These are phyloP conservation scores for Spencermartinsiella ligniputridi DNA, from an alignment of 1,139 yeast species.

Conservation along the genomic window DNA sequence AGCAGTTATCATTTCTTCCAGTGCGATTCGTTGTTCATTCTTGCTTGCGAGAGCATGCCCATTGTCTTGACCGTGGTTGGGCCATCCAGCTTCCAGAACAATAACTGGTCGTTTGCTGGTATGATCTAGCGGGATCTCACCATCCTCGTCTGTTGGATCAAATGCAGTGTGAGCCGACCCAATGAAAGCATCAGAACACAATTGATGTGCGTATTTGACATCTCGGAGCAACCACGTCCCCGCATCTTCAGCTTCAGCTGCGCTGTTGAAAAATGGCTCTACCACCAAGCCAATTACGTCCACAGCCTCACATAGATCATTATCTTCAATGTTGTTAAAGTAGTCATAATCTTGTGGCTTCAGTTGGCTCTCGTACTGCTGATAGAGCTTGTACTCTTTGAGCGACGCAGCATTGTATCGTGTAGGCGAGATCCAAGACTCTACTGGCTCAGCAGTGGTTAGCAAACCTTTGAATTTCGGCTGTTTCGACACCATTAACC, in stretches of 20 bases:
- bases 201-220: constrained; percentile 25
- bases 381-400: constrained; percentile 19
- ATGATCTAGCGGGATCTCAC: neutral
- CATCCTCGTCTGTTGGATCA: constrained; percentile 2
- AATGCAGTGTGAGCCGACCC: constrained; percentile 20
- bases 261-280: constrained; percentile 28
- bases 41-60: constrained; percentile 57
- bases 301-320: constrained; percentile 27
- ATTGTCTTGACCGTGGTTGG: constrained; percentile 48
- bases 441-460: constrained; percentile 29
- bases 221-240: constrained; percentile 25
- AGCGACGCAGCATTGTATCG: constrained; percentile 23
- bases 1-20: constrained; percentile 40
- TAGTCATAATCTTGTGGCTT: constrained; percentile 3
- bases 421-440: constrained; percentile 25
- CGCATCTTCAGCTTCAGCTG: constrained; percentile 20
- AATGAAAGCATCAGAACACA: constrained; percentile 28
- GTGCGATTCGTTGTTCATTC: constrained; percentile 50
- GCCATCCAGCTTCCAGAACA: constrained; percentile 72
- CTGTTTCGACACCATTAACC: constrained; percentile 10
- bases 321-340: constrained; percentile 15
- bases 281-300: constrained; percentile 27
- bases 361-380: constrained; percentile 4
- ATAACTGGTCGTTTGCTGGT: constrained; percentile 32
- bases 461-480: constrained; percentile 18